These are phyloP conservation scores for Sapria himalayana DNA, from an alignment of 345 rosid species.

Conservation along the genomic window DNA sequence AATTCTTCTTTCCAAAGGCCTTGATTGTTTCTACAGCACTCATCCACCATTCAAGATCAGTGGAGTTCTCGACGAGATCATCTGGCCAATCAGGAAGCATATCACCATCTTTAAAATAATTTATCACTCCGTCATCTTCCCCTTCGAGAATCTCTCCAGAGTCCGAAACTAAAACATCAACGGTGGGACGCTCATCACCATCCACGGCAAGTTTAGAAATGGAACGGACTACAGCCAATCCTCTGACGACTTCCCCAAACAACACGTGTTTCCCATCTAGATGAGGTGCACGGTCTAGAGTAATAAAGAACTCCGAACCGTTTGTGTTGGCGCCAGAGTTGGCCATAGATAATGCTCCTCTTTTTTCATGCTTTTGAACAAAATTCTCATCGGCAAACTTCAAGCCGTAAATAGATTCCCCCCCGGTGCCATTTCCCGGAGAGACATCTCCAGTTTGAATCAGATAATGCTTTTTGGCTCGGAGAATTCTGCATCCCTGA, in stretches of 20 bases:
- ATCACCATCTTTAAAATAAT: constrained; percentile 89
- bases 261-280: constrained; percentile 89
- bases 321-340: constrained; percentile 80
- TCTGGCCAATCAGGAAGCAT: constrained; percentile 74
- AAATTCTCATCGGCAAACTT: constrained; percentile 89
- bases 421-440: constrained; percentile 82
- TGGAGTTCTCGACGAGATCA: constrained; percentile 45
- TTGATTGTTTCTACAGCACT: constrained; percentile 53
- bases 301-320: constrained; percentile 88
- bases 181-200: constrained; percentile 33
- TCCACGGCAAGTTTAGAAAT: constrained; percentile 44
- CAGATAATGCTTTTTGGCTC: constrained; percentile 69
- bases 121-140: constrained; percentile 50
- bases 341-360: constrained; percentile 91
- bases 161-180: constrained; percentile 37
- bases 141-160: constrained; percentile 76
- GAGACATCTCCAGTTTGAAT: constrained; percentile 92
- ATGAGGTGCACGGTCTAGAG: constrained; percentile 66
- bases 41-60: constrained; percentile 85
- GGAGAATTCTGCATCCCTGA: constrained; percentile 73
- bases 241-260: constrained; percentile 72
- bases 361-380: constrained; percentile 75
- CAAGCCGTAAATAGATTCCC: constrained; percentile 76
- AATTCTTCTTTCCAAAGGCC: constrained; percentile 53
- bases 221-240: constrained; percentile 86